Conservation (phyloP, 352 stramenopile genomes). For the Phytopythium chamaehyphon region DNA sequence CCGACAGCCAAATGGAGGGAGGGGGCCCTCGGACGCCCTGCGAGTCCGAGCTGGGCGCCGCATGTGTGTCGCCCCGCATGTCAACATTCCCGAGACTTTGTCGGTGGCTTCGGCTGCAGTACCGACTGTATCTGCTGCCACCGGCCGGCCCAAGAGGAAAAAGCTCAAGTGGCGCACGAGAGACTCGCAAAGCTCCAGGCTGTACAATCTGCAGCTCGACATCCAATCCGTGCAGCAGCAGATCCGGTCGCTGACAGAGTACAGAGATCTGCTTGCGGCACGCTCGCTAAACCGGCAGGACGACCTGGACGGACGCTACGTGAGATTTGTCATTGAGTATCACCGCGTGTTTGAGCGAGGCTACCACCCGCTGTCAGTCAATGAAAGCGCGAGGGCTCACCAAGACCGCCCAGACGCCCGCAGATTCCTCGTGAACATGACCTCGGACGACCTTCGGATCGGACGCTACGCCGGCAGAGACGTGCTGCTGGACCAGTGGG, state of each 20-base stretch:
- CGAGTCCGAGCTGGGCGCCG: conserved; percentile 1
- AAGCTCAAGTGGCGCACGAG: conserved; percentile 57
- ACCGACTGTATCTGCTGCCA: background rate
- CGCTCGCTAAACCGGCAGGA: conserved; percentile 35
- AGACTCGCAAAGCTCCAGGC: conserved; percentile 45
- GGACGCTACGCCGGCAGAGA: conserved; percentile 34
- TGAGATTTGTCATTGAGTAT: conserved; percentile 50
- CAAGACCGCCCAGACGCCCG: conserved; percentile 12
- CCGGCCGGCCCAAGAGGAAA: conserved; percentile 7
- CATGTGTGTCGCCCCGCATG: conserved; percentile 8
- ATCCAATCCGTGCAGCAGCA: conserved; percentile 39
- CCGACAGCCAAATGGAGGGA: background rate
- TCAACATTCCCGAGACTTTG: conserved; percentile 1
- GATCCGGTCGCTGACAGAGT: conserved; percentile 30
- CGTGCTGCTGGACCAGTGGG: conserved; percentile 48
- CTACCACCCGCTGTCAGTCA: conserved; percentile 14
- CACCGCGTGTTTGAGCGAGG: conserved; percentile 52
- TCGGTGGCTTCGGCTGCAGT: background rate
- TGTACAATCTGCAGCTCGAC: conserved; percentile 61
- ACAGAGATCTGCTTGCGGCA: conserved; percentile 22
- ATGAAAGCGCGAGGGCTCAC: background rate
- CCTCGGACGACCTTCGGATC: conserved; percentile 44
- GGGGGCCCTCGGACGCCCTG: background rate
- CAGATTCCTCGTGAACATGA: conserved; percentile 39
- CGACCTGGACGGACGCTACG: conserved; percentile 37